Evolutionary conservation across 345 rosid genomes (phyloP), one percentile per base, ranked within the genome.

Genomic region (Linum usitatissimum): DNA sequence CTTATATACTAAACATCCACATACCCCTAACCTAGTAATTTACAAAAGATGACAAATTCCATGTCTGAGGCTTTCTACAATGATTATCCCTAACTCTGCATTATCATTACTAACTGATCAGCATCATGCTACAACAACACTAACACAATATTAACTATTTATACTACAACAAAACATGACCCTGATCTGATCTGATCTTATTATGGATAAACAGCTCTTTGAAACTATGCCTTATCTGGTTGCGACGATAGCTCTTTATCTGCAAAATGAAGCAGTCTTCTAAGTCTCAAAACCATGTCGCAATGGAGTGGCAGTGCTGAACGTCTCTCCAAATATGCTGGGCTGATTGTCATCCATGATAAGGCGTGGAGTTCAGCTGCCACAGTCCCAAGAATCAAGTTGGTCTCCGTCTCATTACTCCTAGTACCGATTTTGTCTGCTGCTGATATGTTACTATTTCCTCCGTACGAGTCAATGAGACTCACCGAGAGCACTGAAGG

Each of bases 291-390:
- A 67, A 94, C 95, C 97, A 86, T 86, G 77, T 94, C 99, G 64
- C 95, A 83, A 68, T 90, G 99, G 73, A 86, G 88, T 1, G 99
- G 99, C 42, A 94, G 80, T 3, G 76, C 76, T 17, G 89, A 86
- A 54, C 99, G 81, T 64, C 99, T 77, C 53, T 90, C 97, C 68
- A 82, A 61, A 73, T 83, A 90, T 23, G 86, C 90, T 0, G 97
- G 97, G 76, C 99, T 94, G 61, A 76, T 90, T 6, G 96, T 94
- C 97, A 94, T 84, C 96, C 95, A 94, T 20, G 99, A 94, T 59
- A 94, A 73, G 64, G 97, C 96, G 74, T 94, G 97, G 73, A 94
- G 97, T 70, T 94, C 99, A 55, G 95, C 97, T 30, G 89, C 85
- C 64, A 94, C 42, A 55, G 89, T 75, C 78, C 85, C 91, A 0